phyloP scores from a whole-genome alignment of 2,329 filamentous ascomycete genomes.

The Colletotrichum sansevieriae region DNA sequence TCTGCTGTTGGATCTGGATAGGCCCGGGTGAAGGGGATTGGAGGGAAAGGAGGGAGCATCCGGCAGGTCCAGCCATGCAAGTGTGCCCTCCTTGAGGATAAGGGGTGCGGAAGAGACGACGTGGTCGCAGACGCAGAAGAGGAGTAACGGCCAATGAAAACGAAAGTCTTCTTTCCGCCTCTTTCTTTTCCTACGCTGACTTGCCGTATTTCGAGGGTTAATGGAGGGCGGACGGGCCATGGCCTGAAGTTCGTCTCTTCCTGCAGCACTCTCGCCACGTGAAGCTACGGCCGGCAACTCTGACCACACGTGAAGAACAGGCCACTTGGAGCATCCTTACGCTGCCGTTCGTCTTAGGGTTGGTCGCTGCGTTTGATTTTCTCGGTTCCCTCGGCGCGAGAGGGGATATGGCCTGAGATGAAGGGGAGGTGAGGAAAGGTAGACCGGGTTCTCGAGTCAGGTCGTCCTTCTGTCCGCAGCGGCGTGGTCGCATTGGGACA shows the following conservation, averaged over 20 bases:
- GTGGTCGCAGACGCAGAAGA: slow-evolving; percentile 8
- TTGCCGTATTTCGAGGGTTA: not conserved
- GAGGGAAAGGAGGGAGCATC: not conserved
- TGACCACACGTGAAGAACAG: slow-evolving; percentile 27
- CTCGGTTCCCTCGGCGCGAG: not conserved
- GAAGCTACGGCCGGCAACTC: slow-evolving; percentile 9
- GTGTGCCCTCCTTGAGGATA: not conserved
- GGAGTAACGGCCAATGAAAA: not conserved
- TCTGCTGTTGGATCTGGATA: slow-evolving; percentile 3
- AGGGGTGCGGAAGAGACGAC: not conserved
- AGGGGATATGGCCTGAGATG: not conserved
- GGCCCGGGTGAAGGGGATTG: not conserved
- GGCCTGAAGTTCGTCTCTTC: slow-evolving; percentile 38
- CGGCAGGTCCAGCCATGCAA: not conserved
- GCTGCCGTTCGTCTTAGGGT: slow-evolving; percentile 1
- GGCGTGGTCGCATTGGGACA: not conserved
- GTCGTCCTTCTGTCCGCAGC: not conserved
- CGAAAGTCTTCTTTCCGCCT: not conserved
- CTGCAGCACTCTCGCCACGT: slow-evolving; percentile 11
- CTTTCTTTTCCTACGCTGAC: not conserved
- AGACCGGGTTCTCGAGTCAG: slow-evolving; percentile 20
- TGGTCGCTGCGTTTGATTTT: not conserved
- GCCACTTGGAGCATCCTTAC: slow-evolving; percentile 9
- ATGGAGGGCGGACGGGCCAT: slow-evolving; percentile 25
- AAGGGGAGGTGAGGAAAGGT: not conserved